Evolutionary conservation across 2,329 filamentous ascomycete genomes (phyloP).

Genomic region (Lachnellula cervina): DNA sequence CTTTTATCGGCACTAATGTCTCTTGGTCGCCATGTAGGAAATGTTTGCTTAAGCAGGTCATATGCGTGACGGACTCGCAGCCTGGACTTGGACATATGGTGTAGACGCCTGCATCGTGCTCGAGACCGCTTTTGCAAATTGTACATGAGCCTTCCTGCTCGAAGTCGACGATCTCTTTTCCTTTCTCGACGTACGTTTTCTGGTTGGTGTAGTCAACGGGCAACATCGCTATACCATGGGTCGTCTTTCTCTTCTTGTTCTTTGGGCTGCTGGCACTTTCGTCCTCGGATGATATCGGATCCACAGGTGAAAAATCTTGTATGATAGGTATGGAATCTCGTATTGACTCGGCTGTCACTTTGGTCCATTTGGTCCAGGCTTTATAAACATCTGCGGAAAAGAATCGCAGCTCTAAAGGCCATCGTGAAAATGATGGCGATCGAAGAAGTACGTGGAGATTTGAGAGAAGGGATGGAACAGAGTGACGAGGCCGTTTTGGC

Average conservation of each 20-base stretch:
- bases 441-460: constrained; percentile 78
- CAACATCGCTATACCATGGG: constrained; percentile 48
- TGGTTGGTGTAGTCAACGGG: constrained; percentile 51
- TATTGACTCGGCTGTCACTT: constrained; percentile 29
- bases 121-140: constrained; percentile 45
- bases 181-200: constrained; percentile 51
- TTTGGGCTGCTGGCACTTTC: constrained; percentile 3
- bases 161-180: constrained; percentile 48
- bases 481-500: constrained; percentile 53
- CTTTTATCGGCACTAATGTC: constrained; percentile 60
- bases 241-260: constrained; percentile 23
- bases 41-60: constrained; percentile 55
- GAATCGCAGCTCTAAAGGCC: constrained; percentile 80
- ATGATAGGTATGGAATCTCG: constrained; percentile 21
- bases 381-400: constrained; percentile 65
- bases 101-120: constrained; percentile 47
- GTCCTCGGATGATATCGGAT: not conserved
- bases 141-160: constrained; percentile 52
- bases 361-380: constrained; percentile 61
- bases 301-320: constrained; percentile 19
- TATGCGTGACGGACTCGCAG: constrained; percentile 55
- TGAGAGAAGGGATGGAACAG: constrained; percentile 64
- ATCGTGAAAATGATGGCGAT: constrained; percentile 72
- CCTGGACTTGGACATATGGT: constrained; percentile 49
- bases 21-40: constrained; percentile 38